Conservation (phyloP, 2,329 filamentous ascomycete species). For the Lecanicillium sp. region DNA sequence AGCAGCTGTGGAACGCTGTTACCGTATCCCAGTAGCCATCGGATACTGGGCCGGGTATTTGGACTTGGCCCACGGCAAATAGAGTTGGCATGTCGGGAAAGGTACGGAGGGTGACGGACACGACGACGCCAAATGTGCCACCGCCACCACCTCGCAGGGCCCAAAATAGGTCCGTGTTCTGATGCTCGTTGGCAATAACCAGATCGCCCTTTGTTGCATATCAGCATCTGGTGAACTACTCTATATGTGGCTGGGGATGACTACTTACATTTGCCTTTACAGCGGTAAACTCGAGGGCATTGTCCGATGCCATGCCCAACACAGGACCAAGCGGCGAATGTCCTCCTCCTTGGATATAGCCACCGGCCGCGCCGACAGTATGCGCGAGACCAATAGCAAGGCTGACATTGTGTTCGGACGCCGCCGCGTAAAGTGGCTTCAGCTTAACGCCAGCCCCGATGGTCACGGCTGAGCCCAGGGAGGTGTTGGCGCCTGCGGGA, state of each 20-base stretch:
- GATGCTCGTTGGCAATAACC: constrained; percentile 22
- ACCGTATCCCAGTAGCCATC: constrained; percentile 24
- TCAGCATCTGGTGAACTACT: no score
- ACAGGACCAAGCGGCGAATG: constrained; percentile 21
- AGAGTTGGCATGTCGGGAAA: constrained; percentile 27
- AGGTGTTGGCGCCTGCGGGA: constrained; percentile 3
- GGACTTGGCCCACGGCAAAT: constrained; percentile 18
- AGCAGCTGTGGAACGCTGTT: constrained; percentile 19
- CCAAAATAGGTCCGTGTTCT: constrained; percentile 34
- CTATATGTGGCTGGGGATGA: not conserved
- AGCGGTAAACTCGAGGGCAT: constrained; percentile 25
- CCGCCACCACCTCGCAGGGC: constrained; percentile 39
- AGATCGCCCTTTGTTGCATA: constrained; percentile 18
- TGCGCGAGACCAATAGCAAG: constrained; percentile 19
- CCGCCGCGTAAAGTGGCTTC: constrained; percentile 16
- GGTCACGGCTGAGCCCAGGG: constrained; percentile 17
- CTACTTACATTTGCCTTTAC: constrained; percentile 24
- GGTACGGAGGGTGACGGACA: constrained; percentile 32
- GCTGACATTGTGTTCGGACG: constrained; percentile 13
- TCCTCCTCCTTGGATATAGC: constrained; percentile 25
- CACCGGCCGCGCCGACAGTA: constrained; percentile 21
- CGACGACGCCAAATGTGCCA: constrained; percentile 35
- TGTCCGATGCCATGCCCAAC: constrained; percentile 26
- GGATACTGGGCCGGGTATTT: constrained; percentile 17
- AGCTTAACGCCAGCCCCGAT: constrained; percentile 20